Evolutionary conservation across 1,284 basidiomycete genomes (phyloP), one percentile per base, ranked within the genome.

Genomic region (Phylloporus sp.): DNA sequence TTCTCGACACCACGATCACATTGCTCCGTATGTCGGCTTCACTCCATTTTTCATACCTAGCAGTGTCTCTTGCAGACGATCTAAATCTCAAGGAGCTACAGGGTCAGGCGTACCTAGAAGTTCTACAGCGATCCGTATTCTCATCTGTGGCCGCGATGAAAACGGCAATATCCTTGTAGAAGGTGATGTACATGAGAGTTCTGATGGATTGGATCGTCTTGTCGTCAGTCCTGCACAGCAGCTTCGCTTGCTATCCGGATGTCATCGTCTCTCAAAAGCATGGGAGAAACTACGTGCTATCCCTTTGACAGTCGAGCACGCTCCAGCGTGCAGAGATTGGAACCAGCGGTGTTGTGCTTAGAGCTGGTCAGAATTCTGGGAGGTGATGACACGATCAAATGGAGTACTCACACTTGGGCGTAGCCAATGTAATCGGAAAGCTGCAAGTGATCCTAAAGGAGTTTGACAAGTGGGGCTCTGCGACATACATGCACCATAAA

Each of bases 401-500:
- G 75, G 82, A 4, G 85, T 92, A 35, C 80, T 91, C 45, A 77
- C 80, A 25, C 80, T 89, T 6, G n/a, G 88, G 85, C 7, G 75
- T 87, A 5, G 88, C 89, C 35, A 89, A 92, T 72, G 88, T 91
- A 35, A 76, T 89, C 23, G 91, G 90, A 39, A 82, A 88, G 66
- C 74, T 92, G 71, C 85, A 80, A 73, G 82, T 85, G 63, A 83
- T 92, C 32, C 80, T 86, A 72, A 88, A 81, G 73, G 89, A 91
- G 68, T 89, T 89, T 68, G 90, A 90, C 66, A 81, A 86, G 62
- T 89, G 88, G 86, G 89, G 90, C 4, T 86, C 85, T 67, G 88
- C 88, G 68, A 88, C 88, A 25, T 90, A 91, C 74, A 92, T 92
- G 90, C 89, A 92, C 72, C 87, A 86, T 66, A 91, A 91, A 65